Conservation (phyloP, 352 stramenopile species). For the Saprolegnia diclina region DNA sequence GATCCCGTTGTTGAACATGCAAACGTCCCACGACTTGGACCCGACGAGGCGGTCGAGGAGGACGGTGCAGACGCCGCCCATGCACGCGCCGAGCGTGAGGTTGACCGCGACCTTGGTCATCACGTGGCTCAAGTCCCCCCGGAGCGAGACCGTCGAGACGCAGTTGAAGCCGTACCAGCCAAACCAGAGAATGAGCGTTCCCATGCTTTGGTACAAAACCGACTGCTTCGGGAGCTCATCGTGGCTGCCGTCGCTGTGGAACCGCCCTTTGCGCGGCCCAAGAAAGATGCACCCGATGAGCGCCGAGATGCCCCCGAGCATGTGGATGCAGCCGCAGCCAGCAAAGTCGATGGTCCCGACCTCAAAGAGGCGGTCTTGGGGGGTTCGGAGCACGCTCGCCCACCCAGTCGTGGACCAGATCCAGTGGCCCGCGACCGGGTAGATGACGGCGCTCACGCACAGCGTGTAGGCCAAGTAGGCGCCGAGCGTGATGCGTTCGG, state of each 20-base stretch:
- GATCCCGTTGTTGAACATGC: constrained; percentile 55
- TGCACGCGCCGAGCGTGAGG: constrained; percentile 60
- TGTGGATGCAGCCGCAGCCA: constrained; percentile 57
- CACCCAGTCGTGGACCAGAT: constrained; percentile 38
- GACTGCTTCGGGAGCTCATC: constrained; percentile 36
- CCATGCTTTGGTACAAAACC: constrained; percentile 49
- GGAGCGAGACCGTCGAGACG: constrained; percentile 50
- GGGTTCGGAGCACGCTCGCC: constrained; percentile 32
- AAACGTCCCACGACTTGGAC: constrained; percentile 39
- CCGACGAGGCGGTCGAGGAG: constrained; percentile 36
- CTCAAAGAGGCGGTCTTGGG: constrained; percentile 19
- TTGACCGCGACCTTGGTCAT: constrained; percentile 56
- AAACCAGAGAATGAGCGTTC: constrained; percentile 81
- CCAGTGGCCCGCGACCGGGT: constrained; percentile 61
- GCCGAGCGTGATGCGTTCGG: constrained; percentile 47
- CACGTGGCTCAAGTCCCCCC: constrained; percentile 37
- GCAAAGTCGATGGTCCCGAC: constrained; percentile 62
- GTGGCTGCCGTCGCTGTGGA: constrained; percentile 44
- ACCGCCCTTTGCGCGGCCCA: constrained; percentile 52
- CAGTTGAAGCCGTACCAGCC: constrained; percentile 85
- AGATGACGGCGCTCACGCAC: constrained; percentile 55
- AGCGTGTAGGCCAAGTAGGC: constrained; percentile 58
- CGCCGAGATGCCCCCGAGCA: constrained; percentile 52
- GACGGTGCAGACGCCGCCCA: constrained; percentile 50
- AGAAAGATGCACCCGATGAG: constrained; percentile 56